Base-by-base conservation (phyloP, 192 early-diverging fungal genomes). In the Geranomyces michiganensis region DNA sequence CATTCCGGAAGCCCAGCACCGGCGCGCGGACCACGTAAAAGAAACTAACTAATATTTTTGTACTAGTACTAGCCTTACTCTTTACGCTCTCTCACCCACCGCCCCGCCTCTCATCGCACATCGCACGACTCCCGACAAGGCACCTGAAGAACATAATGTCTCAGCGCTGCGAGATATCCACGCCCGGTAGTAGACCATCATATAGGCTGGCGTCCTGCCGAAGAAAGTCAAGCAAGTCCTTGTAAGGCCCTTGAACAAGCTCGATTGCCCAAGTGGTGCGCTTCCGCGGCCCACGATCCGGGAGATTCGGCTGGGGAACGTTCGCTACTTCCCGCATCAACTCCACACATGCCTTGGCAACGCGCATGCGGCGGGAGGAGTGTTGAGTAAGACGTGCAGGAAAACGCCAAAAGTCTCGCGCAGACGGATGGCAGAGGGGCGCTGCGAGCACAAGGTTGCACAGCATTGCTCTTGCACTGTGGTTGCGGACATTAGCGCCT, bases 341-440 rank as follows among this genome's bases (percentile, higher is more conserved):
- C 21, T 4, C 51, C 51, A 8, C 15, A 8, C 19, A 55, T 24
- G 51, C 51, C 26, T 27, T 55, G 51, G 51, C 19, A 3, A 55
- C 51, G 51, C 51, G 51, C 51, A 55, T 7, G 19, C 51, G 51
- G 51, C 51, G 51, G 51, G 51, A 24, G 51, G 19, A 27, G 51
- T 55, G 14, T 55, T 55, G 6, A 55, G 51, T 8, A 55, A 15
- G 6, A 27, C 14, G 4, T 55, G 51, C 51, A 55, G 14, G 15
- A 55, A 15, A 2, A 27, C 15, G 8, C 51, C 51, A 3, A 55
- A 4, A 3, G 51, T 55, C 19, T 55, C 51, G 21, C 51, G 19
- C 51, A 55, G 26, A n/a, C 51, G 51, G 26, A 55, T 55, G 51
- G 51, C 51, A 14, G 4, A 55, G 6, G 51, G 51, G 51, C 15